Evolutionary conservation across 2,329 filamentous ascomycete species (phyloP), one percentile per base, ranked within the genome.

Genomic region (Ceratocystis papillata): DNA sequence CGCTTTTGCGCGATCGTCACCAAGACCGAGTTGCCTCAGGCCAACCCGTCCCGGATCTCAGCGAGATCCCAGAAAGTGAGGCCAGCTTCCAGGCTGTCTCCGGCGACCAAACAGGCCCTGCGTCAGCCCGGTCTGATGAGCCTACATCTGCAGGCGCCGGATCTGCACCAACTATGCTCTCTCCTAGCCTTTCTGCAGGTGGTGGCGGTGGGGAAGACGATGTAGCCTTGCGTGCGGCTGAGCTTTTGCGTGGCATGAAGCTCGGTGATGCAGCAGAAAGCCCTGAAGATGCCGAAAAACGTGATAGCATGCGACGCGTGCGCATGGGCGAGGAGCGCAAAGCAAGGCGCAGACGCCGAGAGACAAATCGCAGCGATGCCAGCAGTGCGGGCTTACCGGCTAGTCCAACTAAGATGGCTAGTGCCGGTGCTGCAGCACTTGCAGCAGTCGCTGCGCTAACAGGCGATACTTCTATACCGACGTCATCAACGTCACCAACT

Each of bases 11-110:
- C 82, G 92, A 96, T 73, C 83, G 87, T 33, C 90, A 96, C 73
- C 89, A 96, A 76, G 88, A 94, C 41, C 89, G 93, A 68, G 84
- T 96, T 64, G 90, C 93, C 17, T 93, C 88, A 20, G 93, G 92
- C 7, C 90, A 96, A 72, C 83, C 93, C 72, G 87, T 95, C n/a
- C 89, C 89, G 1, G 88, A 93, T 64, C 69, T 77, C 63, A 78
- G 80, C 69, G 84, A 86, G 70, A 80, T 79, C 28, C 79, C 81
- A 53, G 82, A 83, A 66, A 75, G 78, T 37, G 81, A 80, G 64
- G 57, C 44, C n/a, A 55, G n/a, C 66, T 68, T 57, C 53, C 22
- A 15, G 25, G 30, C 55, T 7, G 8, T 45, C 33, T 46, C 57
- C 12, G 59, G 28, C 37, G n/a, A 25, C 61, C 41, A n/a, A 25